Base-by-base conservation (phyloP, 352 stramenopile genomes). In the Blastocystis sp. region DNA sequence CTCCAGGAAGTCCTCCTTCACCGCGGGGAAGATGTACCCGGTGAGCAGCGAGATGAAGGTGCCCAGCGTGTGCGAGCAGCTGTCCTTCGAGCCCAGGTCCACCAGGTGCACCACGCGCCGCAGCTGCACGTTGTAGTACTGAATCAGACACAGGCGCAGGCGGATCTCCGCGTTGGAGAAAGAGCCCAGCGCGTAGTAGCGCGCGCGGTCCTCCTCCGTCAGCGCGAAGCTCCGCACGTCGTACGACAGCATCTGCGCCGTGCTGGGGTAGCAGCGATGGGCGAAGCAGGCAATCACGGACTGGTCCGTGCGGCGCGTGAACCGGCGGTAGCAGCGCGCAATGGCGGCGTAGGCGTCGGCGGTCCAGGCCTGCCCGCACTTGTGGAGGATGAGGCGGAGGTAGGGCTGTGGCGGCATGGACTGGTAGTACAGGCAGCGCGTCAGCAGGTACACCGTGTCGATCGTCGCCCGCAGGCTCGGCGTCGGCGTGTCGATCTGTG, bases 401-500 rank as follows among this genome's bases (percentile, higher is more conserved):
- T 65, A 81, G 2, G 71, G 71, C 3, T 40, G 5, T 2, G 71
- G 71, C 17, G 71, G 71, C 28, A 81, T 45, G 0, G 71, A 34
- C 43, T 81, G 71, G 71, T 38, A 81, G 71, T 67, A 64, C 9
- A 81, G 38, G 7, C 11, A 62, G 38, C 53, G 53, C 11, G 71
- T 81, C 17, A 81, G 48, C 3, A 81, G 71, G 43, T 81, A 81
- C 21, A 81, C 71, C 28, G 11, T 62, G 43, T 81, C 71, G 28
- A 34, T 34, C 17, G 69, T 59, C 9, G 34, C 19, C 21, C 19
- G 45, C 9, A 53, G 74, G 1, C 34, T 23, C 28, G 19, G 4
- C 1, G 60, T 28, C 11, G 43, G 60, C 21, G 74, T 14, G 94
- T 93, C 59, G 96, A 67, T 78, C 96, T 94, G 23, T 96, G 88